A percentile compares a stretch with the other conserved stretches of the same genome.
phyloP scores from a whole-genome alignment of 148 eudicot genomes.

The Arbutus unedo region DNA sequence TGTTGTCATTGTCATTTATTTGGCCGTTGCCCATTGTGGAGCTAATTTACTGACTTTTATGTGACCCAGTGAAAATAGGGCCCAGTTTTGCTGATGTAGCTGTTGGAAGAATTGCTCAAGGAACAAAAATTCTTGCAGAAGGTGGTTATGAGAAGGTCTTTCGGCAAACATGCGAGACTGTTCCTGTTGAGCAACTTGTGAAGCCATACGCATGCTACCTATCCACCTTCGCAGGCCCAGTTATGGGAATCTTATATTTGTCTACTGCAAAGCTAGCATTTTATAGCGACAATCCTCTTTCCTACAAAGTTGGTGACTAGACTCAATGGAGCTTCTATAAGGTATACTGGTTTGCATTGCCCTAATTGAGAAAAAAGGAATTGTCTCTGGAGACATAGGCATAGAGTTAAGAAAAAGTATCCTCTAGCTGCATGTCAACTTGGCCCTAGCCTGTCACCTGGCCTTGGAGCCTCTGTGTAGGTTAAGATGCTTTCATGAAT shows the following conservation, averaged over 20 bases:
- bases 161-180: conserved; percentile 69
- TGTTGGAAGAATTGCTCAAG: conserved; percentile 78
- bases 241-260: conserved; percentile 68
- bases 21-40: background rate
- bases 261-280: conserved; percentile 80
- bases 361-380: background rate
- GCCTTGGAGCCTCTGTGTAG: background rate
- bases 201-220: conserved; percentile 84
- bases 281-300: conserved; percentile 88
- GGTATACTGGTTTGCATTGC: conserved; percentile 34
- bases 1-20: background rate
- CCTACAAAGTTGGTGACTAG: conserved; percentile 60
- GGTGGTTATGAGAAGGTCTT: conserved; percentile 94
- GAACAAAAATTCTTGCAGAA: conserved; percentile 80
- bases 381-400: background rate
- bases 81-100: conserved; percentile 92
- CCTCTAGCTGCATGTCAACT: background rate
- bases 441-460: background rate
- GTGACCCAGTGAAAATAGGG: conserved; percentile 72
- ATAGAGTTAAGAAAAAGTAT: background rate
- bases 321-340: conserved; percentile 81
- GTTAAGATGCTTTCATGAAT: background rate
- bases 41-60: background rate
- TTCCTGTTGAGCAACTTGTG: conserved; percentile 71
- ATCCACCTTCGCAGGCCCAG: conserved; percentile 95